Percentiles rank a stretch among this genome's conserved stretches.
Conservation (phyloP, 1,284 basidiomycete species). For the Pyrrhoderma noxium region DNA sequence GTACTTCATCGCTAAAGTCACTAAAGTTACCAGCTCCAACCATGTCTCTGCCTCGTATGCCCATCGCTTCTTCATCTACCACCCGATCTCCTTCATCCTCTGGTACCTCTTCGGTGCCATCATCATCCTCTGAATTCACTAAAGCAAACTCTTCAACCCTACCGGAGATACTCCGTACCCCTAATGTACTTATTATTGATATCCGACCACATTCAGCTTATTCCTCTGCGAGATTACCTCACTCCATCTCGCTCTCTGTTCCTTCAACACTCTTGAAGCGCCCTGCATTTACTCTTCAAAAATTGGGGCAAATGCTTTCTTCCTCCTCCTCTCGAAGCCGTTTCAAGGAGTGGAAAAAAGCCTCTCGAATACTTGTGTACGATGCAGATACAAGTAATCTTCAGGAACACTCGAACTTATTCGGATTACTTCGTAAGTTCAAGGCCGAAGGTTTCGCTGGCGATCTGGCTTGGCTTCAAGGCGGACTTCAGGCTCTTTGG, state of each 20-base stretch:
- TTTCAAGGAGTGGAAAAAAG: conserved; percentile 53
- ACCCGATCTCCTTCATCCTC: neutral
- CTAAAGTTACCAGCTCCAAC: neutral
- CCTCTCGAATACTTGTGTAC: conserved; percentile 66
- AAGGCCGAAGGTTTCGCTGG: conserved; percentile 59
- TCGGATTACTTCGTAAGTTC: conserved; percentile 82
- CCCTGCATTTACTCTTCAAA: conserved; percentile 71
- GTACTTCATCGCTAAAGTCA: conserved; percentile 1
- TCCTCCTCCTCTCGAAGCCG: conserved; percentile 46
- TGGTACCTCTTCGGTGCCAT: neutral
- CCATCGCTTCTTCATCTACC: neutral
- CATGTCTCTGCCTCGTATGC: neutral
- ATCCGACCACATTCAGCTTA: conserved; percentile 79
- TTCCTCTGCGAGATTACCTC: conserved; percentile 54
- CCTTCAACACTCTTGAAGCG: conserved; percentile 92
- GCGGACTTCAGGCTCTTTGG: conserved; percentile 72
- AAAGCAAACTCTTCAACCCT: conserved; percentile 30
- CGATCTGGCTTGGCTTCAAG: conserved; percentile 68
- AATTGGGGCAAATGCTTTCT: conserved; percentile 70
- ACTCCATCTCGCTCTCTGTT: conserved; percentile 84
- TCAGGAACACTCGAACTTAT: conserved; percentile 60
- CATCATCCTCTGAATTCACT: conserved; percentile 23
- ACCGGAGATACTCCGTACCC: conserved; percentile 27
- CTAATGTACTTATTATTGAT: conserved; percentile 61
- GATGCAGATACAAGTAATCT: conserved; percentile 68